Base-by-base conservation (phyloP, 257 asterid species). In the Solanum virginianum region DNA sequence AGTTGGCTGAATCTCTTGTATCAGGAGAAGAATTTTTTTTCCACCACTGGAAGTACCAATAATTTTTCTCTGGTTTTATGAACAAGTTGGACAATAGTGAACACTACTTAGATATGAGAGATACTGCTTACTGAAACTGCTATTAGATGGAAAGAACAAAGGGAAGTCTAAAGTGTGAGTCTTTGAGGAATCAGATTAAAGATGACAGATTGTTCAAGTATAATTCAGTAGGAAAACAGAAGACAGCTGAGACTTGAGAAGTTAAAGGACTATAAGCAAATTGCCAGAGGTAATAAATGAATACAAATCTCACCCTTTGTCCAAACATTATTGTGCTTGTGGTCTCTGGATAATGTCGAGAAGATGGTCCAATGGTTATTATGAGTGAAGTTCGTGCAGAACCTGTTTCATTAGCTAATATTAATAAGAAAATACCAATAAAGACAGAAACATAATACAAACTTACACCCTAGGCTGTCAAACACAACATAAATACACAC, bases 361-460 rank as follows among this genome's bases (percentile, higher is more conserved):
- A 91, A 88, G 98, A 95, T 68, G 98, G 97, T 22, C 98, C 98
- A 36, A 95, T 85, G 12, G 94, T 92, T 88, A 94, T 85, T 83
- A 95, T 89, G 86, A 95, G 97, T 60, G 98, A 95, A 84, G 98
- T 95, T 92, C 97, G 93, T 83, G 98, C 98, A 82, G 98, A 95
- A 85, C 98, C 98, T 95, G 94, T 86, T 82, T 53, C 77, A 86
- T 83, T 81, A 66, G 85, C 81, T 85, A 82, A 72, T 84, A 51
- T 59, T 57, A 62, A 51, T 77, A 51, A 77, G 65, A 75, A 32
- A 32, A 63, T 45, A 81, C 74, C 43, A 83, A 82, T 29, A 65
- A 49, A 41, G 51, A 16, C n/a, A 24, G 60, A 81, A 55, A 75
- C 45, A 1, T 49, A 9, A 79, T 53, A 29, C 26, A 75, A 29